A percentile compares a stretch with the other conserved stretches of the same genome.
phyloP scores from a whole-genome alignment of 2,329 filamentous ascomycete species.

The Aspergillus phoenicis region DNA sequence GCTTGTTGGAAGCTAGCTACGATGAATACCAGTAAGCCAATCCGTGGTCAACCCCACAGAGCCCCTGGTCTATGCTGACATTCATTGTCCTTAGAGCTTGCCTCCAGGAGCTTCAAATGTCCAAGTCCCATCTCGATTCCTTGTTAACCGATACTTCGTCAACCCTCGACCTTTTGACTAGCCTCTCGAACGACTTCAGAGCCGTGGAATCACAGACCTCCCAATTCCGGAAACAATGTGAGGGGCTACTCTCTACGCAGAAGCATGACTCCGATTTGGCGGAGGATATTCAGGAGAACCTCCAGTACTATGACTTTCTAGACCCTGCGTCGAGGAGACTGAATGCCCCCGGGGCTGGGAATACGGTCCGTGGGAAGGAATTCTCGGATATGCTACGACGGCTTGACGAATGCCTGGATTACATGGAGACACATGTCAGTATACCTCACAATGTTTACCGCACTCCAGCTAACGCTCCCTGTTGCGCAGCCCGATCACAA shows the following conservation, averaged over 20 bases:
- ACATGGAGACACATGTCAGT: constrained; percentile 83
- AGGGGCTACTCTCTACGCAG: constrained; percentile 82
- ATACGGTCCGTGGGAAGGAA: constrained; percentile 77
- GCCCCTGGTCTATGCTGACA: constrained; percentile 13
- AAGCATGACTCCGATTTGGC: constrained; percentile 75
- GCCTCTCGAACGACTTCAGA: constrained; percentile 82
- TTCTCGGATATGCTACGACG: constrained; percentile 88
- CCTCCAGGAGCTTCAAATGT: constrained; percentile 76
- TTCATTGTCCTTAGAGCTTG: constrained; percentile 60
- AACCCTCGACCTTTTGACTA: constrained; percentile 74
- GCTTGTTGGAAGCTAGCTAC: constrained; percentile 78
- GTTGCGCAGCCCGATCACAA: constrained; percentile 70
- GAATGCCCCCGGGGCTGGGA: constrained; percentile 87
- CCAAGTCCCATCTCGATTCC: constrained; percentile 77
- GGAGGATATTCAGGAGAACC: constrained; percentile 80
- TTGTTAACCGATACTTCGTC: constrained; percentile 76
- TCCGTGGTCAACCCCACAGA: not conserved
- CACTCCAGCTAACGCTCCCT: constrained; percentile 2
- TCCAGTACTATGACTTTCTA: constrained; percentile 93
- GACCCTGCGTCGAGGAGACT: constrained; percentile 87
- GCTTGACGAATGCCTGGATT: constrained; percentile 85
- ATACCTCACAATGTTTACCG: not conserved
- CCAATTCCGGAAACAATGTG: constrained; percentile 90
- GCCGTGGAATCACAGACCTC: constrained; percentile 86
- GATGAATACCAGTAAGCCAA: constrained; percentile 73